Conservation (phyloP, 2,329 filamentous ascomycete species). For the Diplodia seriata region DNA sequence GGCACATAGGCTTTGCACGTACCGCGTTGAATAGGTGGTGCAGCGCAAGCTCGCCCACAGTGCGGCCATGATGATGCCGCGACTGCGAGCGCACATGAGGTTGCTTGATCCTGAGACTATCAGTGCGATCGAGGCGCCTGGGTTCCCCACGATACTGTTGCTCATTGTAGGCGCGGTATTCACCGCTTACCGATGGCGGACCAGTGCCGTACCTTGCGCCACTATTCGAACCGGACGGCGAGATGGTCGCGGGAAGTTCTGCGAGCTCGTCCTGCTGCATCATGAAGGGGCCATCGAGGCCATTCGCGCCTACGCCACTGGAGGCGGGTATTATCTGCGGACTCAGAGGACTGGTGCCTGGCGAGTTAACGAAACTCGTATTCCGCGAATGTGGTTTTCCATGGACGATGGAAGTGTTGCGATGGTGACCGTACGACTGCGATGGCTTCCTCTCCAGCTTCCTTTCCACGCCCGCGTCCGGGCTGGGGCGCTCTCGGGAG, state of each 20-base stretch:
- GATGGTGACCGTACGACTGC: constrained; percentile 80
- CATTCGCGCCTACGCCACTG: constrained; percentile 36
- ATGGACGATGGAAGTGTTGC: constrained; percentile 96
- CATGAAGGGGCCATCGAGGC: constrained; percentile 51
- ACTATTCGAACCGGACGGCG: constrained; percentile 34
- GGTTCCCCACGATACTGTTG: constrained; percentile 22
- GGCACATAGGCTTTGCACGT: constrained; percentile 36
- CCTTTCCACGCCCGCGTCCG: constrained; percentile 54
- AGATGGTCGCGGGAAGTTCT: constrained; percentile 46
- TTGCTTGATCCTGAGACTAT: constrained; percentile 67
- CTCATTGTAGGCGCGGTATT: constrained; percentile 34
- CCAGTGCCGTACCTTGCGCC: constrained; percentile 35
- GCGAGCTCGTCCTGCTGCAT: constrained; percentile 47
- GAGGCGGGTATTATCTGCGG: constrained; percentile 77
- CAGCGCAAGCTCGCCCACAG: constrained; percentile 95
- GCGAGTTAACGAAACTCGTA: constrained; percentile 81
- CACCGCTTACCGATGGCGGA: constrained; percentile 33
- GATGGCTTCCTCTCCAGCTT: constrained; percentile 61
- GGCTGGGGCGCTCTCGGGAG: constrained; percentile 45
- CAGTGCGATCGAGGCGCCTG: constrained; percentile 54
- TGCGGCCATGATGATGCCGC: constrained; percentile 73
- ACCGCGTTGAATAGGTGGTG: constrained; percentile 95
- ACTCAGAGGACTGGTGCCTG: constrained; percentile 80
- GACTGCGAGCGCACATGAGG: constrained; percentile 77
- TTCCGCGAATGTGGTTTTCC: constrained; percentile 91